A percentile compares a stretch with the other conserved stretches of the same genome.
Conservation (phyloP, 345 rosid species). For the Ailanthus altissimus region DNA sequence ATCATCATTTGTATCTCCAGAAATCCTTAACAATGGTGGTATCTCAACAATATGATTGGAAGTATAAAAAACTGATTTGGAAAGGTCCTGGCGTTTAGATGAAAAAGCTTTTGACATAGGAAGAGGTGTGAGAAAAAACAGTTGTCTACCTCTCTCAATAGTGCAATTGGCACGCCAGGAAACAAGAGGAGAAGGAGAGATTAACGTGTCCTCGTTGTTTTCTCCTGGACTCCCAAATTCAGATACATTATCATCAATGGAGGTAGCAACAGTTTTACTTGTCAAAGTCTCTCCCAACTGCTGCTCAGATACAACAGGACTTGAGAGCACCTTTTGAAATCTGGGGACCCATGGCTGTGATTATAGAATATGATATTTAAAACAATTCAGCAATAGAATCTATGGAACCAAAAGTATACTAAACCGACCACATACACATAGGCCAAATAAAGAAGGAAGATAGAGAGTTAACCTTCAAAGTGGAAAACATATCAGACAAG, state of each 20-base stretch:
- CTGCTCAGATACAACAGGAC: slow-evolving; percentile 26
- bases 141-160: slow-evolving; percentile 65
- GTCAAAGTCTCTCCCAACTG: slow-evolving; percentile 31
- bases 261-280: slow-evolving; percentile 27
- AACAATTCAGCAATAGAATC: background rate
- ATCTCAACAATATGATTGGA: slow-evolving; percentile 32
- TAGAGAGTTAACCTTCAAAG: slow-evolving; percentile 58
- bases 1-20: slow-evolving; percentile 41
- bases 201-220: slow-evolving; percentile 44
- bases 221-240: slow-evolving; percentile 67
- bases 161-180: slow-evolving; percentile 74
- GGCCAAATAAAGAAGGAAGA: background rate
- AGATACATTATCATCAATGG: slow-evolving; percentile 36
- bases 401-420: background rate
- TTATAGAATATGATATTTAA: slow-evolving; percentile 15
- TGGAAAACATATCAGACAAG: slow-evolving; percentile 60
- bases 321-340: slow-evolving; percentile 44
- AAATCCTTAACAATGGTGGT: slow-evolving; percentile 32
- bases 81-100: slow-evolving; percentile 41
- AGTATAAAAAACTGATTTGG: slow-evolving; percentile 37
- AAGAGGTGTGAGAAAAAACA: slow-evolving; percentile 83
- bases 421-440: background rate
- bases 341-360: slow-evolving; percentile 90
- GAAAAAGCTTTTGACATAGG: slow-evolving; percentile 59
- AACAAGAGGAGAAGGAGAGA: slow-evolving; percentile 95